Base-by-base conservation (phyloP, 2,329 filamentous ascomycete genomes). In the Aspergillus pseudoterreus region DNA sequence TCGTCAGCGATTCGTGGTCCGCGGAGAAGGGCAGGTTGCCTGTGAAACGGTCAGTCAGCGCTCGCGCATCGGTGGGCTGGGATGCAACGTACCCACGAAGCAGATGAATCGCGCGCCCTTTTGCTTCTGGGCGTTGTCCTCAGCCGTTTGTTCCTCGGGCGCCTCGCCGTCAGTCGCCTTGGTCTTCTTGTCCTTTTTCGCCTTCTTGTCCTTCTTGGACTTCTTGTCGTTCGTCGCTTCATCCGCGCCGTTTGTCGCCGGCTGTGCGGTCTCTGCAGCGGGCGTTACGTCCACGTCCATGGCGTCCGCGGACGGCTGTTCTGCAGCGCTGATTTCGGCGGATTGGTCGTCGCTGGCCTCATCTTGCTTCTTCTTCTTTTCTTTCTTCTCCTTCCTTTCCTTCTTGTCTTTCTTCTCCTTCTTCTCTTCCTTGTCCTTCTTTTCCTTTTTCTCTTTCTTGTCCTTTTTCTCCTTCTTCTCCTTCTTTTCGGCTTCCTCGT, bases 21-120 rank as follows among this genome's bases (percentile, higher is more conserved):
- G 90, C 88, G 55, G 80, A 85, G 81, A 84, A 96, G 45, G 92
- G 92, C 5, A 97, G 86, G 75, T 96, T 96, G 69, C 92, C 90
- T 82, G 60, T 15, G 33, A 6, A 15, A 32, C 15, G 36, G 30
- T 14, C 38, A 19, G 9, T 30, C 24, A 27, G 22, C 22, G 22
- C 19, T 21, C 14, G 4, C 30, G 38, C 30, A 43, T 41, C 14
- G 11, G 11, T 33, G 30, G 3, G 8, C 27, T 30, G 27, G 51
- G 38, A 27, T 33, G 15, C 14, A 24, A 66, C 74, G 19, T 73
- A 83, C 83, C 86, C 57, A 92, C 84, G 72, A 94, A 94, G 63
- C 86, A 82, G 54, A 91, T 90, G 75, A 90, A 90, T 54, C 87
- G 81, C 14, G 76, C 69, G 52, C 78, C 78, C 54, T 69, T 71